Percentiles rank a stretch among this genome's conserved stretches.
Evolutionary conservation across 331 rosid species (phyloP).

Genomic region (Malus hybrid): DNA sequence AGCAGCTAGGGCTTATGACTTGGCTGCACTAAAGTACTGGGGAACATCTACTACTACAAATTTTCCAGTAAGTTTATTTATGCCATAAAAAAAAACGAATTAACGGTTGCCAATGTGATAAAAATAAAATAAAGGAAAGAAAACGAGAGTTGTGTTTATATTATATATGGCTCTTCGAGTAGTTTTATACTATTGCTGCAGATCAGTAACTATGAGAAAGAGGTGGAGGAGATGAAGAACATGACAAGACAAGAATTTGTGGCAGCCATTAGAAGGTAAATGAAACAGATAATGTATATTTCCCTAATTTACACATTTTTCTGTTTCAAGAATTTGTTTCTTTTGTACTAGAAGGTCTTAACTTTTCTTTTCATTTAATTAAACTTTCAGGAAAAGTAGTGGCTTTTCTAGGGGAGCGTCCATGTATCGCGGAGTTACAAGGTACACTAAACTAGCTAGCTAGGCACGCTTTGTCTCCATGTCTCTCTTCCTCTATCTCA

Average conservation of each 20-base stretch:
- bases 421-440: slow-evolving; percentile 98
- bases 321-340: neutral
- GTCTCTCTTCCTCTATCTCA: neutral
- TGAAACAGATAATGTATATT: neutral
- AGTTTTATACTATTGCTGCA: slow-evolving; percentile 13
- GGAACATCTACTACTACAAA: slow-evolving; percentile 96
- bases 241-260: slow-evolving; percentile 99
- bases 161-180: neutral
- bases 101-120: neutral
- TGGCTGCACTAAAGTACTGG: slow-evolving; percentile 96
- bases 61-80: slow-evolving; percentile 56
- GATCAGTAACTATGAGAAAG: slow-evolving; percentile 92
- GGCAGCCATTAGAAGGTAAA: slow-evolving; percentile 88
- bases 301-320: neutral
- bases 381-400: slow-evolving; percentile 80
- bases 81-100: neutral
- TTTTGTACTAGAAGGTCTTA: neutral
- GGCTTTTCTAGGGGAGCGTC: slow-evolving; percentile 99
- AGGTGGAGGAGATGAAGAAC: slow-evolving; percentile 94
- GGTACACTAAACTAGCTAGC: slow-evolving; percentile 30
- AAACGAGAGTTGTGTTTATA: neutral
- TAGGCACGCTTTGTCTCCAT: slow-evolving; percentile 7
- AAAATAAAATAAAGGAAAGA: neutral
- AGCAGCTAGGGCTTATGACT: slow-evolving; percentile 98
- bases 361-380: neutral